Conservation (phyloP, 2,329 filamentous ascomycete genomes). For the Fusarium goolgardi region DNA sequence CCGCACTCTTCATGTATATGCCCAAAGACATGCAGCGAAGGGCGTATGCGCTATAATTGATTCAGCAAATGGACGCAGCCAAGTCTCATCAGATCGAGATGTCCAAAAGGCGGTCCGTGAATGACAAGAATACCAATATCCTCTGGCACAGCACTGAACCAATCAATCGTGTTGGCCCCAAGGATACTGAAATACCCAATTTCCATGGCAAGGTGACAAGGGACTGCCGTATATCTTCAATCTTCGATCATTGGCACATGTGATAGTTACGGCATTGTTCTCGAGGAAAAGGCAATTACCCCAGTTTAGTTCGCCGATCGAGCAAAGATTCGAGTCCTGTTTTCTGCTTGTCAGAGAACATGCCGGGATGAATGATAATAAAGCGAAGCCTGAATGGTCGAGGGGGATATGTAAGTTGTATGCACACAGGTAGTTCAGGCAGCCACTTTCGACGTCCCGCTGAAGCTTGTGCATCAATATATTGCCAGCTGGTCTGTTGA, state of each 20-base stretch:
- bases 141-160: conserved; percentile 41
- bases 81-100: conserved; percentile 52
- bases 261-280: conserved; percentile 32
- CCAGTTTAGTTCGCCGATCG: conserved; percentile 40
- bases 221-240: conserved; percentile 51
- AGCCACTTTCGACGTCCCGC: background rate
- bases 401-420: background rate
- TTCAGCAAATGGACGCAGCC: conserved; percentile 53
- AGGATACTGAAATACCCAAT: conserved; percentile 58
- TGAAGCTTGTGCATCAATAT: background rate
- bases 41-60: conserved; percentile 66
- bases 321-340: conserved; percentile 13
- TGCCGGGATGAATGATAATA: background rate
- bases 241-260: conserved; percentile 45
- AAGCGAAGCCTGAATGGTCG: background rate
- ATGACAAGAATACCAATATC: conserved; percentile 55
- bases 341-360: conserved; percentile 7
- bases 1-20: conserved; percentile 71
- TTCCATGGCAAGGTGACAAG: conserved; percentile 49
- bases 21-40: conserved; percentile 71
- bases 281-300: conserved; percentile 43
- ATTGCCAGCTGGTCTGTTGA: background rate
- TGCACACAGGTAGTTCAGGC: background rate
- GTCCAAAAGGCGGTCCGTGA: conserved; percentile 52
- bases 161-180: conserved; percentile 49